These are phyloP conservation scores for Nicotiana otophora DNA, from an alignment of 257 asterid genomes.

Conservation along the genomic window DNA sequence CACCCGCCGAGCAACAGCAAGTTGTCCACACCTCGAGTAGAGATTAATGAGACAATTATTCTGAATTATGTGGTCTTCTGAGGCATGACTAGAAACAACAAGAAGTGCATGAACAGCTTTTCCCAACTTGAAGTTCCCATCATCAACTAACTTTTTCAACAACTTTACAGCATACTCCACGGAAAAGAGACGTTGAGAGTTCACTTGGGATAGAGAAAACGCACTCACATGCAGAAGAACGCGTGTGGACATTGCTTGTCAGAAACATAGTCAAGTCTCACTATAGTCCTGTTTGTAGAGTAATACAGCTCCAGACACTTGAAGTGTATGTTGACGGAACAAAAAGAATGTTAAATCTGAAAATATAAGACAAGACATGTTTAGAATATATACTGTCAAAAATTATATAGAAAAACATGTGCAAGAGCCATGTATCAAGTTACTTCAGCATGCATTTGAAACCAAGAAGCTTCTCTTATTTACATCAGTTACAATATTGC, in stretches of 20 bases:
- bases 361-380: background rate
- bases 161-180: constrained; percentile 24
- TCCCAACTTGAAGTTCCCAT: constrained; percentile 46
- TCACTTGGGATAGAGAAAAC: background rate
- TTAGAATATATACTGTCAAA: background rate
- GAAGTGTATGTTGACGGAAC: background rate
- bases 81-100: constrained; percentile 36
- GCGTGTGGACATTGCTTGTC: background rate
- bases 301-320: background rate
- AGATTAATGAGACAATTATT: constrained; percentile 53
- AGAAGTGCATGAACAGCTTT: constrained; percentile 66
- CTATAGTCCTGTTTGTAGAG: background rate
- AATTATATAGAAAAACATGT: background rate
- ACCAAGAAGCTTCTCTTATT: background rate
- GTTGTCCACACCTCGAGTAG: constrained; percentile 56
- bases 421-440: background rate
- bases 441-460: background rate
- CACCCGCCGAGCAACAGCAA: constrained; percentile 46
- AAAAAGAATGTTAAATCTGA: background rate
- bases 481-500: background rate
- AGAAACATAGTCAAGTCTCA: background rate
- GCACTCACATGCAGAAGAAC: background rate
- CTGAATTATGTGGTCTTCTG: constrained; percentile 45
- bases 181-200: background rate
- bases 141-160: constrained; percentile 47